Evolutionary conservation across 768 basidiomycete genomes (phyloP).

Genomic region (Cyclocybe aegerita): DNA sequence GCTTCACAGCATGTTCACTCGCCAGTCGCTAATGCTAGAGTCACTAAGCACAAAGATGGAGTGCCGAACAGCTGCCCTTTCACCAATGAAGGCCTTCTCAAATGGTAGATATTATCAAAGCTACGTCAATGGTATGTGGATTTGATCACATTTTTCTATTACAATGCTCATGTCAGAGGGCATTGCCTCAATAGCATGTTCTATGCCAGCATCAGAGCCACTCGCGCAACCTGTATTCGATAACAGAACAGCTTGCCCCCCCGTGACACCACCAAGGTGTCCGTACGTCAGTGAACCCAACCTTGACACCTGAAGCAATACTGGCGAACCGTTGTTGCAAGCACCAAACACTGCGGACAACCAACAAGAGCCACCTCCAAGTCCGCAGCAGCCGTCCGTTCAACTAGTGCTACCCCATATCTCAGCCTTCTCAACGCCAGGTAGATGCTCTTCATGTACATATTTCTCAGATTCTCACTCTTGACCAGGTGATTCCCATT

Average conservation of each 20-base stretch:
- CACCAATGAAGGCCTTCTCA: slow-evolving; percentile 1
- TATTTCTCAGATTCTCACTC: not conserved
- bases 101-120: not conserved
- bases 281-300: no score
- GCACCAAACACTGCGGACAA: slow-evolving; percentile 1
- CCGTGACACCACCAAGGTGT: no score
- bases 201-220: no score
- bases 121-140: not conserved
- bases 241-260: no score
- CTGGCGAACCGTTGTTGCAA: not conserved
- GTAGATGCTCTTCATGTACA: slow-evolving; percentile 6
- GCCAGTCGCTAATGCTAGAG: not conserved
- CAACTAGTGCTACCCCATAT: slow-evolving; percentile 21
- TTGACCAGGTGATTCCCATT: slow-evolving; percentile 3
- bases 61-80: not conserved
- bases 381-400: slow-evolving; percentile 11
- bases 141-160: not conserved
- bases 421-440: slow-evolving; percentile 16
- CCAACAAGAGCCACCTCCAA: slow-evolving; percentile 2
- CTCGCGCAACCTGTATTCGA: no score
- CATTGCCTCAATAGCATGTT: not conserved
- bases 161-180: not conserved
- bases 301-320: no score
- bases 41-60: not conserved
- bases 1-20: no score